A percentile compares a stretch with the other conserved stretches of the same genome.
phyloP scores from a whole-genome alignment of 2,329 filamentous ascomycete genomes.

The Sporothrix luriei region DNA sequence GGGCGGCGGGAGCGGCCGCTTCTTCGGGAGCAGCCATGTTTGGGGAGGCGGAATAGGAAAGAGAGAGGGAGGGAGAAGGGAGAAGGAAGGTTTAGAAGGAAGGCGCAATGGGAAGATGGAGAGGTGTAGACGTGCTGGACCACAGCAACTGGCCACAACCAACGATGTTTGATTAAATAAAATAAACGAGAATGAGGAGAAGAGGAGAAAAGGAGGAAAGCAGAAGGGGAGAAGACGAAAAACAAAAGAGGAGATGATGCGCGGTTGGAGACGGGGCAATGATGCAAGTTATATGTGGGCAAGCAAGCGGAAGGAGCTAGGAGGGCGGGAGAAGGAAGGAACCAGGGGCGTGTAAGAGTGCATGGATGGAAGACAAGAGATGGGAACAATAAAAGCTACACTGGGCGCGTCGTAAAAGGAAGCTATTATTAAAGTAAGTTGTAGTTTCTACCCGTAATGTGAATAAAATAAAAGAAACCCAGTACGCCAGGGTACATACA shows the following conservation, averaged over 20 bases:
- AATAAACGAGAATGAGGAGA: background rate
- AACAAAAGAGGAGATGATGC: background rate
- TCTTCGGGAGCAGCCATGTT: background rate
- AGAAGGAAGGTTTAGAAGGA: background rate
- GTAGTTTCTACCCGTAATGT: no score
- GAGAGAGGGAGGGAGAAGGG: background rate
- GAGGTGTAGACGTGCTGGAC: no score
- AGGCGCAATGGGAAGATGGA: background rate
- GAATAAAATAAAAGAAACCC: background rate
- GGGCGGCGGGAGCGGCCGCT: background rate
- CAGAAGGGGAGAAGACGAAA: background rate
- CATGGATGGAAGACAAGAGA: background rate
- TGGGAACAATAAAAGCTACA: background rate
- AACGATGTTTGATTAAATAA: background rate
- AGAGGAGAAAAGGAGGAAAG: background rate
- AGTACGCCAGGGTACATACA: background rate
- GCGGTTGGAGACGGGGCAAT: conserved; percentile 1
- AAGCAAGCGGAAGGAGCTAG: background rate
- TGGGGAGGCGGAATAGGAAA: background rate
- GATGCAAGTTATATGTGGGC: conserved; percentile 20
- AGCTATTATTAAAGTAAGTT: background rate
- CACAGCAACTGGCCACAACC: background rate
- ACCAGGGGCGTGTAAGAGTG: conserved; percentile 14
- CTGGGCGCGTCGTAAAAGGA: background rate
- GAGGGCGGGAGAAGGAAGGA: background rate